Evolutionary conservation across 345 rosid genomes (phyloP).

Genomic region (Mangifera indica): DNA sequence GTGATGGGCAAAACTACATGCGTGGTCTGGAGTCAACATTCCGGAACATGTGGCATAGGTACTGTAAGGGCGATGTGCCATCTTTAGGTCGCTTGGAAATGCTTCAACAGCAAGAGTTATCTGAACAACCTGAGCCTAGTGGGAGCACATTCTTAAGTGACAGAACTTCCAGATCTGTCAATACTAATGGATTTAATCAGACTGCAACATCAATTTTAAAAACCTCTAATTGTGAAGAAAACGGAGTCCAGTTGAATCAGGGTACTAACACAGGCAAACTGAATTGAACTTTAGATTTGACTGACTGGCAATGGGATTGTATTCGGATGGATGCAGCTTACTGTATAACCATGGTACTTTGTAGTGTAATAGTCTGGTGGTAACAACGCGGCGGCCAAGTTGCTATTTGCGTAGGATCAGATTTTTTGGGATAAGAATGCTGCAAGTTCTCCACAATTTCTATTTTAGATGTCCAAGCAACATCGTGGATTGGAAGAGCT

Average conservation of each 20-base stretch:
- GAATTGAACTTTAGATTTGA: slow-evolving; percentile 16
- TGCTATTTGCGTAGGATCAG: slow-evolving; percentile 16
- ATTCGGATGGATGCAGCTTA: not conserved
- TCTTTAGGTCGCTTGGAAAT: slow-evolving; percentile 58
- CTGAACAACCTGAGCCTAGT: slow-evolving; percentile 31
- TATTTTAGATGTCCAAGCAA: slow-evolving; percentile 5
- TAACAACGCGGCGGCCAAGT: slow-evolving; percentile 4
- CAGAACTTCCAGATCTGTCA: slow-evolving; percentile 35
- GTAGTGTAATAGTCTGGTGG: slow-evolving; percentile 16
- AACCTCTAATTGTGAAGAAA: slow-evolving; percentile 40
- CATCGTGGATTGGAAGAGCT: slow-evolving; percentile 20
- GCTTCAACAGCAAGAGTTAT: slow-evolving; percentile 45
- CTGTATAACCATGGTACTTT: slow-evolving; percentile 13
- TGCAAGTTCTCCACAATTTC: slow-evolving; percentile 10
- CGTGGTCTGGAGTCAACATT: slow-evolving; percentile 72
- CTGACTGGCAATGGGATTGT: not conserved
- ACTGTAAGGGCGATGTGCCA: slow-evolving; percentile 86
- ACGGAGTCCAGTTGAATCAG: slow-evolving; percentile 36
- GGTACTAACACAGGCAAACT: slow-evolving; percentile 22
- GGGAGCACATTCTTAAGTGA: slow-evolving; percentile 37
- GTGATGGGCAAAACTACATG: slow-evolving; percentile 67
- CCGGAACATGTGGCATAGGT: slow-evolving; percentile 79
- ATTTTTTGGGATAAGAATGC: slow-evolving; percentile 28
- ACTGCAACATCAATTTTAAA: slow-evolving; percentile 37
- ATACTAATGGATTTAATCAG: slow-evolving; percentile 60